Base-by-base conservation (phyloP, 768 basidiomycete genomes). In the Suillus hirtellus region DNA sequence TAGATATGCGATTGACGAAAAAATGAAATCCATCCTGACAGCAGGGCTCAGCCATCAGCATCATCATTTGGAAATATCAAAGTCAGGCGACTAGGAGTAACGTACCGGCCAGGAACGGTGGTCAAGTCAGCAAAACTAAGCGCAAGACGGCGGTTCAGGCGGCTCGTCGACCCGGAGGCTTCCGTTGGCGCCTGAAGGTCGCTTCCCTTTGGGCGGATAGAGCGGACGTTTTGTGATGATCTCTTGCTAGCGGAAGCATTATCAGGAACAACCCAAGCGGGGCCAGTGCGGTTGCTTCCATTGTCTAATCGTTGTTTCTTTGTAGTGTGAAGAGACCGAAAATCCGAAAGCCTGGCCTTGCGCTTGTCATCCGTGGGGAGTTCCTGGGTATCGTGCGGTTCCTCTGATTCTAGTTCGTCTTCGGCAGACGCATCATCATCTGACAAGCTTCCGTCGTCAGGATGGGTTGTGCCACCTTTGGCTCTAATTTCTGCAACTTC, bases 101-200 rank as follows among this genome's bases (percentile, higher is more conserved):
- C 86, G 65, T 76, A 89, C 88, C 89, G 81, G 56, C 88, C 89
- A 58, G 73, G 65, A n/a, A 81, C 75, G 6, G 84, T 81, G 72
- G 86, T 84, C 38, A 91, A 74, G 74, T 90, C 86, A 24, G 86
- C 86, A 24, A 89, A 75, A 14, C 70, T 64, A 60, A 76, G 66
- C 40, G 66, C 64, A 43, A 77, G 58, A 42, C 74, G 67, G 43
- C 71, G 75, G 42, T 65, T 52, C 43, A 76, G 61, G 54, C 68
- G 70, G 64, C 47, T 69, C 62, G 66, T 56, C 44, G 64, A 63
- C 19, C 21, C 59, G 2, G 62, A 65, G 27, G 62, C 42, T 38
- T 74, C 74, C 42, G 64, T 53, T 53, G 56, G 31, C 55, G 50
- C 56, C n/a, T 56, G 56, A 24, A 52, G 59, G 15, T 77, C 74